phyloP scores from a whole-genome alignment of 352 stramenopile genomes.

The Thalassiosira livingstoniorum region DNA sequence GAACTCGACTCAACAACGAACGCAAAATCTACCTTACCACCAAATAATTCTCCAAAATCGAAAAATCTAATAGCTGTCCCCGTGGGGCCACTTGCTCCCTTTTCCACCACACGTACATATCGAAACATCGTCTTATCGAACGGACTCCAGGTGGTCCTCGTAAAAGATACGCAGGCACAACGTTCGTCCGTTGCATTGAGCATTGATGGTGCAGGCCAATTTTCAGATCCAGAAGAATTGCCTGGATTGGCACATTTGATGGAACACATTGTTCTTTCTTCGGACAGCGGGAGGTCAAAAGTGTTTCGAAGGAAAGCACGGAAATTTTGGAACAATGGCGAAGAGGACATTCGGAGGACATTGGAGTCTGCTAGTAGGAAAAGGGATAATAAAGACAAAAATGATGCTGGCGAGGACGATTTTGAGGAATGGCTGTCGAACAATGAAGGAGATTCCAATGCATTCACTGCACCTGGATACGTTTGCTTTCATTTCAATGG shows the following conservation, averaged over 20 bases:
- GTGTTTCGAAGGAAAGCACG: slow-evolving; percentile 37
- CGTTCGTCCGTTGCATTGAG: slow-evolving; percentile 60
- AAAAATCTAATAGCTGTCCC: slow-evolving; percentile 44
- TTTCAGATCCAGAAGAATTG: slow-evolving; percentile 68
- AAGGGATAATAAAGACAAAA: not conserved
- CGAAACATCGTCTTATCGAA: slow-evolving; percentile 64
- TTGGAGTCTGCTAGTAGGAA: not conserved
- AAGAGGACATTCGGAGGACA: not conserved
- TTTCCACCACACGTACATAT: slow-evolving; percentile 69
- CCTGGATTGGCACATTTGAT: slow-evolving; percentile 76
- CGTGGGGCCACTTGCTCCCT: slow-evolving; percentile 54
- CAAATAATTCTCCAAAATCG: slow-evolving; percentile 3
- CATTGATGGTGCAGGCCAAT: slow-evolving; percentile 75
- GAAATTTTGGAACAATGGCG: slow-evolving; percentile 28
- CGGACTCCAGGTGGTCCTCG: slow-evolving; percentile 66
- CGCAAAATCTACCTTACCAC: not conserved
- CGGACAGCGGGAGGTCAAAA: slow-evolving; percentile 27
- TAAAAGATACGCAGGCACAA: slow-evolving; percentile 57
- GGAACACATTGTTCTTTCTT: slow-evolving; percentile 77
- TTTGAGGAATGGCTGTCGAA: slow-evolving; percentile 79
- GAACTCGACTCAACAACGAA: not conserved
- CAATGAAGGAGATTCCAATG: slow-evolving; percentile 77
- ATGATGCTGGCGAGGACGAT: slow-evolving; percentile 42
- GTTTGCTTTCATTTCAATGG: slow-evolving; percentile 80
- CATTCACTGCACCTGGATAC: slow-evolving; percentile 72